These are phyloP conservation scores for Aspergillus melleus DNA, from an alignment of 2,329 filamentous ascomycete genomes.

Conservation along the genomic window DNA sequence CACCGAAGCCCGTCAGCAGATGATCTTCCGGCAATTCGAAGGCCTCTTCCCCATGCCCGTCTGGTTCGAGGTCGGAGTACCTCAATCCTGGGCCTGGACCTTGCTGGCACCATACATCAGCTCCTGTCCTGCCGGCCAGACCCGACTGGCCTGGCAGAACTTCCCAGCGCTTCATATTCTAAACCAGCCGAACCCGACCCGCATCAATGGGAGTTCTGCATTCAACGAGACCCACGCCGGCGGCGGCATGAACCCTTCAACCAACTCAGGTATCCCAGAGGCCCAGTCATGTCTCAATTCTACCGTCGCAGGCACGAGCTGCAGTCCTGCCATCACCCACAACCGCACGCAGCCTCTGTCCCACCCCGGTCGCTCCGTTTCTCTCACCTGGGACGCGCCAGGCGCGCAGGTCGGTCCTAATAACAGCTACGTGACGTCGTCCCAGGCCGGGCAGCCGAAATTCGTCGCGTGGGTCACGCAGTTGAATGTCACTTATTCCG, in stretches of 20 bases:
- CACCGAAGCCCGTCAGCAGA: conserved; percentile 77
- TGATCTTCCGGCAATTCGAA: conserved; percentile 80
- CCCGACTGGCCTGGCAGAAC: conserved; percentile 80
- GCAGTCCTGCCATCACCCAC: conserved; percentile 63
- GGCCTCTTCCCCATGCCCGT: conserved; percentile 79
- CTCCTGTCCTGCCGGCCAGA: conserved; percentile 70
- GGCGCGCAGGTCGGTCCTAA: conserved; percentile 73
- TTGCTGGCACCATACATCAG: conserved; percentile 78
- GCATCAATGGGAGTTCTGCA: conserved; percentile 62
- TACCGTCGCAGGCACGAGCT: conserved; percentile 51
- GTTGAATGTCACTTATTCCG: conserved; percentile 71
- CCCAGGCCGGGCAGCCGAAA: conserved; percentile 56
- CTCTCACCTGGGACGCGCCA: conserved; percentile 70
- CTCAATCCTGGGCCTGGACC: conserved; percentile 83
- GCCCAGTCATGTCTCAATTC: conserved; percentile 60
- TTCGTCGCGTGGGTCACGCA: conserved; percentile 78
- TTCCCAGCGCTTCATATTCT: conserved; percentile 70
- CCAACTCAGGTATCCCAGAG: conserved; percentile 38
- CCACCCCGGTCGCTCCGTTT: conserved; percentile 71
- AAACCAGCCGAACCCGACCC: conserved; percentile 75
- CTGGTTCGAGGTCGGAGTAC: conserved; percentile 78
- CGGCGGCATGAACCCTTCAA: conserved; percentile 34
- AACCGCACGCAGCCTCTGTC: conserved; percentile 72
- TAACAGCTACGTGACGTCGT: conserved; percentile 73
- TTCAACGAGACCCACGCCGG: conserved; percentile 60